These are phyloP conservation scores for Afroboletus lepidellus DNA, from an alignment of 1,284 basidiomycete genomes.

Conservation along the genomic window DNA sequence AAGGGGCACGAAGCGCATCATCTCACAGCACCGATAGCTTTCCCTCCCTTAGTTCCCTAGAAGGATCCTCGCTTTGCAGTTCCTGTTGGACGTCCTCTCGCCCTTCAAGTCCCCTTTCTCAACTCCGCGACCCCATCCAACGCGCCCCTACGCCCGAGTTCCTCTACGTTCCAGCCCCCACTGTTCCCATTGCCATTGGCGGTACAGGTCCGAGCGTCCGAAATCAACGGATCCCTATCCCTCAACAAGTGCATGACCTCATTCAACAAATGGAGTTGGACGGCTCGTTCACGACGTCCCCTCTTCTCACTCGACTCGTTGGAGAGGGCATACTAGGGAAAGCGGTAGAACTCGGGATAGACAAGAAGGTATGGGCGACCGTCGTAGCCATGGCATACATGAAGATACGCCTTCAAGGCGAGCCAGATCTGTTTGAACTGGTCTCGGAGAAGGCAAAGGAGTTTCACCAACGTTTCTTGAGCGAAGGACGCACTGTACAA, in stretches of 20 bases:
- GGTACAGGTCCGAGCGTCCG: neutral
- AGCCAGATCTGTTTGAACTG: conserved; percentile 37
- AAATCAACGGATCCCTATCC: conserved; percentile 4
- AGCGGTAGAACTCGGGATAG: conserved; percentile 23
- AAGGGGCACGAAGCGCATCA: conserved; percentile 4
- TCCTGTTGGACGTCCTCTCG: conserved; percentile 38
- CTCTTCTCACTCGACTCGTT: conserved; percentile 33
- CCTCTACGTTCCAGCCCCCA: conserved; percentile 16
- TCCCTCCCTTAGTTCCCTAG: conserved; percentile 51
- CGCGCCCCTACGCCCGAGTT: conserved; percentile 28
- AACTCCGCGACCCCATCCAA: conserved; percentile 17
- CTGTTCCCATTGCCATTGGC: too few relatives aligned
- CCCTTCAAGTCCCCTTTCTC: conserved; percentile 20
- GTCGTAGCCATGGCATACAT: conserved; percentile 42
- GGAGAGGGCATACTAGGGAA: conserved; percentile 28
- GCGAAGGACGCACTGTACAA: too few relatives aligned
- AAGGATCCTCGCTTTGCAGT: conserved; percentile 28
- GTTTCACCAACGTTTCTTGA: too few relatives aligned
- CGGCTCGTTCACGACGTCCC: conserved; percentile 43
- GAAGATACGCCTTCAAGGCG: conserved; percentile 27
- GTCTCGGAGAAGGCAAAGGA: conserved; percentile 38
- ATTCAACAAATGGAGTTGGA: conserved; percentile 43
- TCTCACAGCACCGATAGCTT: conserved; percentile 38
- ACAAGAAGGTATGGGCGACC: conserved; percentile 41
- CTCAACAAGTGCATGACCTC: conserved; percentile 35